A percentile compares a stretch with the other conserved stretches of the same genome.
phyloP scores from a whole-genome alignment of 164 flowering plant species.

The Dillenia suffruticosa region DNA sequence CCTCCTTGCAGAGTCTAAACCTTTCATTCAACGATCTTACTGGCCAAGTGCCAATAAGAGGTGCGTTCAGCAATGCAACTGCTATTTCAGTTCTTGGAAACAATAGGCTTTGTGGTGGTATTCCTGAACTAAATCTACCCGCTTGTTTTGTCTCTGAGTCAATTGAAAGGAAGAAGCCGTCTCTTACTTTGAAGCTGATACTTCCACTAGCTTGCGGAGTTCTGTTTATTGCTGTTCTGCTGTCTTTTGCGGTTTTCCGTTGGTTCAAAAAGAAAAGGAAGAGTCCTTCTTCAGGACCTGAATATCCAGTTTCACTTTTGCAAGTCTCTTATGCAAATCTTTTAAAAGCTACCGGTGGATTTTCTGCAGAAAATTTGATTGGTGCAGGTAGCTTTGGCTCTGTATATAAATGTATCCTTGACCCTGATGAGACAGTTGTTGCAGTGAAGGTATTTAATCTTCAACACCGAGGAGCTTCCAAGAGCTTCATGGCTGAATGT shows the following conservation, averaged over 20 bases:
- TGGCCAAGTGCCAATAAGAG: not conserved
- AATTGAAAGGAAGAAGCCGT: too few species aligned
- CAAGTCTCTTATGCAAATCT: not conserved
- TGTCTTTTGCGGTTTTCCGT: not conserved
- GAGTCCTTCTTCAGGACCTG: not conserved
- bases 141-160: not conserved
- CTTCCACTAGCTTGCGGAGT: not conserved
- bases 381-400: constrained; percentile 2
- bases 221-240: not conserved
- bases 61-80: not conserved
- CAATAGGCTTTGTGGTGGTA: constrained; percentile 5
- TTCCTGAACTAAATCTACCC: not conserved
- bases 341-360: constrained; percentile 1
- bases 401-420: not conserved
- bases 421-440: not conserved
- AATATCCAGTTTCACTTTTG: too few species aligned
- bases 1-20: not conserved
- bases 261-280: not conserved
- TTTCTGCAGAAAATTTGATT: constrained; percentile 1
- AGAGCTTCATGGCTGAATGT: constrained; percentile 3
- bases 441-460: constrained; percentile 4
- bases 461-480: not conserved
- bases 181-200: too few species aligned
- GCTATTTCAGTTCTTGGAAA: constrained; percentile 2
- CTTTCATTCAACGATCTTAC: constrained; percentile 1